Base-by-base conservation (phyloP, 2,329 filamentous ascomycete genomes). In the Elsinoe fawcettii region DNA sequence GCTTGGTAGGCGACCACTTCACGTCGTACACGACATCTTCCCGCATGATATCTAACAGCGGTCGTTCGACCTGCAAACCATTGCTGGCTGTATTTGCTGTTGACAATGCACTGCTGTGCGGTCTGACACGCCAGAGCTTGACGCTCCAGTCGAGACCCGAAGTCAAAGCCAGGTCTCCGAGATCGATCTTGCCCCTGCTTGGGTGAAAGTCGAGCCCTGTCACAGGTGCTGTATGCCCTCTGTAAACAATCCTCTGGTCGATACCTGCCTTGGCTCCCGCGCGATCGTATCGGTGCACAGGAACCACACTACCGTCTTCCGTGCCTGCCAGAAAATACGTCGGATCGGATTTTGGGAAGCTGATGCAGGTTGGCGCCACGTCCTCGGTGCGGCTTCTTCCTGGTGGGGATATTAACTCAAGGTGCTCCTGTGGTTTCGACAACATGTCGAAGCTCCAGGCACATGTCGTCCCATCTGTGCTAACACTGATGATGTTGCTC, bases 371-470 rank as follows among this genome's bases (percentile, higher is more conserved):
- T 1, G 95, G 93, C 56, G 90, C 90, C 51, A 99, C 84, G 66
- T 99, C 93, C 72, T 99, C 95, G 3, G 90, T 92, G 49, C 70
- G 70, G 71, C 90, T 92, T 64, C 88, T 86, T 4, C 74, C 71
- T 5, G 92, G 90, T 2, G 92, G 92, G 2, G 90, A 88, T 59
- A 85, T 86, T 11, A 99, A 80, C 66, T 95, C 90, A 41, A 99
- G 82, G 57, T 90, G 86, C 75, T 99, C 93, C 72, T 97, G 92
- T 0, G 93, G 93, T 71, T 96, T 90, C 1, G 92, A 90, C 60
- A 99, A 87, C 83, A 99, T 97, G 71, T 99, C 95, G 62, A 96
- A 90, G 57, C 88, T 91, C 93, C 93, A 99, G 49, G 91, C 89
- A 71, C 93, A 99, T 41, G 97, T 90, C 8, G 95, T 90, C 56